A percentile compares a stretch with the other conserved stretches of the same genome.
These are phyloP conservation scores for Bocquillonia castaneifolia DNA, from an alignment of 441 rosid genomes.

Conservation along the genomic window DNA sequence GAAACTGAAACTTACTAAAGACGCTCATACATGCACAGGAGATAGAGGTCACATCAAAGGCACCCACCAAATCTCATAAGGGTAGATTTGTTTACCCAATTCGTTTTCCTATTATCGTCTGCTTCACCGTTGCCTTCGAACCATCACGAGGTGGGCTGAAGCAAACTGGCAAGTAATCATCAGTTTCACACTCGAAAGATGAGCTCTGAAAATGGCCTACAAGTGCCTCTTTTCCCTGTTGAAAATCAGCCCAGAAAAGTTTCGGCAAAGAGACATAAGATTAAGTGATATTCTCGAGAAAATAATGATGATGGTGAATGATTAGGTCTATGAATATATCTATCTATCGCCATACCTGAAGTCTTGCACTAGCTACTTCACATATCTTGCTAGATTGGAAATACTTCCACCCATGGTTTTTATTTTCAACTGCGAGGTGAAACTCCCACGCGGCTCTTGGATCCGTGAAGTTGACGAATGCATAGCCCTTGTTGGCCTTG, in stretches of 20 bases:
- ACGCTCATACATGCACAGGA: neutral
- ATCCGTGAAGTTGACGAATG: conserved; percentile 65
- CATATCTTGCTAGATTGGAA: conserved; percentile 44
- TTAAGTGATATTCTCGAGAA: neutral
- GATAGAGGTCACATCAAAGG: neutral
- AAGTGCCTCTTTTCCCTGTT: conserved; percentile 48
- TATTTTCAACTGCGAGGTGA: conserved; percentile 29
- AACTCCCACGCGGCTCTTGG: conserved; percentile 48
- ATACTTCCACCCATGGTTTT: conserved; percentile 39
- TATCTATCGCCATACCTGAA: conserved; percentile 43
- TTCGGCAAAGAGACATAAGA: neutral
- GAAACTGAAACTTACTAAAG: neutral
- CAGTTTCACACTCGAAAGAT: conserved; percentile 37
- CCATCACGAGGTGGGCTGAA: conserved; percentile 54
- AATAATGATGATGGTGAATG: neutral
- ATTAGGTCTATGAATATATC: neutral
- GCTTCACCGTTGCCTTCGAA: conserved; percentile 23
- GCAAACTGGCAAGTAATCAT: conserved; percentile 40
- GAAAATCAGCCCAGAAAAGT: neutral
- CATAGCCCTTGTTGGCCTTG: conserved; percentile 58
- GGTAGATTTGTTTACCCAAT: conserved; percentile 12
- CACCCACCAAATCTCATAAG: neutral
- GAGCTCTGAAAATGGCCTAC: conserved; percentile 40
- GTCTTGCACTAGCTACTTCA: conserved; percentile 49
- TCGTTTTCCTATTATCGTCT: conserved; percentile 31